Percentiles rank a stretch among this genome's conserved stretches.
Evolutionary conservation across 495 filamentous ascomycete species (phyloP).

Genomic region (Hyphodiscus hymeniophilus): DNA sequence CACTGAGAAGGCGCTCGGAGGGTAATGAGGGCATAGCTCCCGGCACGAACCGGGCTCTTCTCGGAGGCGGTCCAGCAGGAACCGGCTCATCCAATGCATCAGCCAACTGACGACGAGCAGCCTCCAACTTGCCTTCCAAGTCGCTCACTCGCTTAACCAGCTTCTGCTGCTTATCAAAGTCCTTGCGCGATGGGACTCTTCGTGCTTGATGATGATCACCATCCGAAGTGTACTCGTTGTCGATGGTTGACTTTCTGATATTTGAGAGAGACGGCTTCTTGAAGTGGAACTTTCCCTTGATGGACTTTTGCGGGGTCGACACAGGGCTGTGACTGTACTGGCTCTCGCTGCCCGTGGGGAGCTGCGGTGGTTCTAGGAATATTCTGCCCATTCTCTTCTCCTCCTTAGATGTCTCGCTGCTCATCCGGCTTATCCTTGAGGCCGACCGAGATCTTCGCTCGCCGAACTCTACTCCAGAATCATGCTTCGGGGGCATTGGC

Average conservation of each 20-base stretch:
- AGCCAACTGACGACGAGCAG: constrained; percentile 50
- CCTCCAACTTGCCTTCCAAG: constrained; percentile 52
- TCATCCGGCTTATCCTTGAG: neutral
- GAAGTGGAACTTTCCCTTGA: constrained; percentile 8
- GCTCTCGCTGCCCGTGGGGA: neutral
- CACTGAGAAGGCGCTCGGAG: constrained; percentile 46
- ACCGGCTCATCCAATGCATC: constrained; percentile 37
- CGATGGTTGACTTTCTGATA: constrained; percentile 12
- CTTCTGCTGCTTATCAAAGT: constrained; percentile 53
- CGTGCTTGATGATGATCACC: constrained; percentile 25
- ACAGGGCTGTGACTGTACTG: neutral
- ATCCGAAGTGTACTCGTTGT: neutral
- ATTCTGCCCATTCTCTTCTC: constrained; percentile 18
- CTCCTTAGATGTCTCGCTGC: constrained; percentile 6
- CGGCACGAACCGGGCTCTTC: constrained; percentile 42
- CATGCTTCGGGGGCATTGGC: constrained; percentile 8
- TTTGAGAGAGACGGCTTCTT: constrained; percentile 17
- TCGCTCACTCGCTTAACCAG: constrained; percentile 58
- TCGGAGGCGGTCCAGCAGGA: constrained; percentile 24
- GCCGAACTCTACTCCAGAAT: constrained; percentile 17
- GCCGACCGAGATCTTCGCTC: neutral
- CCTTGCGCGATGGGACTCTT: constrained; percentile 48
- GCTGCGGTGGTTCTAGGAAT: constrained; percentile 11
- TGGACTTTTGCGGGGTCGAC: neutral
- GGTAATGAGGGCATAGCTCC: constrained; percentile 50